Conservation (phyloP, 129 eudicot species). For the Saposhnikovia divaricata region DNA sequence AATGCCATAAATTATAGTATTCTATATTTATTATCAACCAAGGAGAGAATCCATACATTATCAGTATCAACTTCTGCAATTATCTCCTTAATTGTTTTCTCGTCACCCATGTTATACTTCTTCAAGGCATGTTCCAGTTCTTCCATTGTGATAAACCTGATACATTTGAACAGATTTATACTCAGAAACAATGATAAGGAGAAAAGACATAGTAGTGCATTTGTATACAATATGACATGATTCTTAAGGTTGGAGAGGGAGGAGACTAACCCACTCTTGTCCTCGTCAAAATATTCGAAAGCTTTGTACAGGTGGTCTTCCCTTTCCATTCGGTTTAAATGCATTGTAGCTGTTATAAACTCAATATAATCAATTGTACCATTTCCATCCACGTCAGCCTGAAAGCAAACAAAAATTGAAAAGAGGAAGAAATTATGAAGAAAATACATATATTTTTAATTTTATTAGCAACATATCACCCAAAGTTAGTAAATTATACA, state of each 20-base stretch:
- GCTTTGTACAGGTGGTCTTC: slow-evolving; percentile 93
- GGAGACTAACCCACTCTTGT: slow-evolving; percentile 70
- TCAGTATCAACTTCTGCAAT: slow-evolving; percentile 97
- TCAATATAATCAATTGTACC: slow-evolving; percentile 94
- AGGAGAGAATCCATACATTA: slow-evolving; percentile 39
- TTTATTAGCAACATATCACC: background rate
- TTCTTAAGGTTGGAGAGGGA: slow-evolving; percentile 6
- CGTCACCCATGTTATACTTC: slow-evolving; percentile 94
- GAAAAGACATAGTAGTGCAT: background rate
- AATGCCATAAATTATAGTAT: background rate
- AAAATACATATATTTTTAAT: background rate
- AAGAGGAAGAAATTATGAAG: background rate
- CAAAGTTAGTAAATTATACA: background rate
- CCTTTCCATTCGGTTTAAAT: slow-evolving; percentile 83
- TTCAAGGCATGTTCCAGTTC: slow-evolving; percentile 88
- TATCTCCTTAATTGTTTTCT: slow-evolving; percentile 84
- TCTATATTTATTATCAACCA: background rate
- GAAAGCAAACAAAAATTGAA: slow-evolving; percentile 10
- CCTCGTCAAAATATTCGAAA: slow-evolving; percentile 82
- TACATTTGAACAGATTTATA: slow-evolving; percentile 13
- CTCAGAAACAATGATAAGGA: background rate
- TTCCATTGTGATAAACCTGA: slow-evolving; percentile 85
- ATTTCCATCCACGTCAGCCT: slow-evolving; percentile 99
- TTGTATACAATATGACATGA: background rate
- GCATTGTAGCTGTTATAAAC: slow-evolving; percentile 96